Evolutionary conservation across 228 moss, liverwort and hornwort genomes (phyloP), one percentile per base, ranked within the genome.

Genomic region (Sphagnum magellanicum): DNA sequence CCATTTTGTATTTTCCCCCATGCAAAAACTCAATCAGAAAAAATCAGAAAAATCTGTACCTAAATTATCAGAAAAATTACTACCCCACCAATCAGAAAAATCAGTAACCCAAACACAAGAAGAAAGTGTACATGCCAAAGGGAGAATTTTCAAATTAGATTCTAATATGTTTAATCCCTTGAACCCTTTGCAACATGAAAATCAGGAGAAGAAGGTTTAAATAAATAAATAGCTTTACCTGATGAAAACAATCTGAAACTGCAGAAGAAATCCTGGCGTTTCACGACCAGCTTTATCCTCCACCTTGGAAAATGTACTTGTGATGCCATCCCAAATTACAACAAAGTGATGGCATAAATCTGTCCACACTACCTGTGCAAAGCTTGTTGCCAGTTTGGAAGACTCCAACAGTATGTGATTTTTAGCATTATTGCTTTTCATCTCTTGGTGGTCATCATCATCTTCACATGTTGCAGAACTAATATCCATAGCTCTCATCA

Each of bases 261-360:
- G 85, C 10, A 15, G 48, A 12, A 58, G 17, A 70, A 86, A 86
- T 32, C 82, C 79, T 1, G 82, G 79, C 61, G 79, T 81, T 51
- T 52, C 65, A 50, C 85, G 81, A 52, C 76, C 76, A 47, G 85
- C 79, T 16, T 79, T 49, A 50, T 81, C 77, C 9, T 66, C 67
- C 49, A 70, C 72, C 0, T 60, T 70, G 50, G 67, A 63, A 53
- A 79, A 77, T 5, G 63, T 49, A 58, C 59, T 69, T 66, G 60
- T 50, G 15, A 79, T 47, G 48, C 70, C 17, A 66, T 81, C 85
- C 76, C 68, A 74, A 5, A 71, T 74, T 50, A 77, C 68, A 60
- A 74, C 67, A 14, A 79, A 13, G 49, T 70, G 68, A 4, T 74
- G 64, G 50, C 71, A 68, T 11, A 81, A 63, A 52, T 81, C 85